Evolutionary conservation across 2,329 filamentous ascomycete genomes (phyloP).

Genomic region (Xylariomycetidae sp.): DNA sequence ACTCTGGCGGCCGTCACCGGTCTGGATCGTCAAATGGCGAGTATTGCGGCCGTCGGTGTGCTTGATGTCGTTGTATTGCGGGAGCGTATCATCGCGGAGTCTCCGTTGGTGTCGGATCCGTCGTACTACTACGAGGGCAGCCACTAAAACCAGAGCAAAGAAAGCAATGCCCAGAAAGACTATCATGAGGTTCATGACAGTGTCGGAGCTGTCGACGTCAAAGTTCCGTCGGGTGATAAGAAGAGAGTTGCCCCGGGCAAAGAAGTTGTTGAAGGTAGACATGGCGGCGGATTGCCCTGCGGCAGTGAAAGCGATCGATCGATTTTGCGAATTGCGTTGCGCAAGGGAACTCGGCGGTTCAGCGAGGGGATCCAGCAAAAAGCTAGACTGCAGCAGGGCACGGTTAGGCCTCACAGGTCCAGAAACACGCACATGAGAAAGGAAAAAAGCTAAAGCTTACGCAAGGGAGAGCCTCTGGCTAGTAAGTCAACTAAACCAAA

Average conservation of each 20-base stretch:
- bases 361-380: no score
- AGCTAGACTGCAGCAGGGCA: no score
- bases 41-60: constrained; percentile 45
- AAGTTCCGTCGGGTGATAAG: constrained; percentile 44
- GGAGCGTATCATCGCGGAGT: constrained; percentile 50
- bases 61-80: constrained; percentile 61
- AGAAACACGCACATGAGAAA: no score
- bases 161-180: constrained; percentile 73
- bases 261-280: constrained; percentile 29
- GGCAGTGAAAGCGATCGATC: constrained; percentile 11
- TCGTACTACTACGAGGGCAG: constrained; percentile 66
- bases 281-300: constrained; percentile 16
- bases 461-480: constrained; percentile 23
- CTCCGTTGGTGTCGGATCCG: constrained; percentile 49
- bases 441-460: no score
- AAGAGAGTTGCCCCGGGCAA: constrained; percentile 32
- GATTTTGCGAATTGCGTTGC: constrained; percentile 13
- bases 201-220: constrained; percentile 38
- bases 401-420: no score
- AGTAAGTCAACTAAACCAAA: constrained; percentile 24
- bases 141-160: constrained; percentile 61
- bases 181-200: constrained; percentile 72
- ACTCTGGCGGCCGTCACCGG: constrained; percentile 54
- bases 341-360: constrained; percentile 16
- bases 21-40: constrained; percentile 53